Percentiles rank a stretch among this genome's conserved stretches.
Evolutionary conservation across 1,284 basidiomycete species (phyloP).

Genomic region (Puccinia polysora): DNA sequence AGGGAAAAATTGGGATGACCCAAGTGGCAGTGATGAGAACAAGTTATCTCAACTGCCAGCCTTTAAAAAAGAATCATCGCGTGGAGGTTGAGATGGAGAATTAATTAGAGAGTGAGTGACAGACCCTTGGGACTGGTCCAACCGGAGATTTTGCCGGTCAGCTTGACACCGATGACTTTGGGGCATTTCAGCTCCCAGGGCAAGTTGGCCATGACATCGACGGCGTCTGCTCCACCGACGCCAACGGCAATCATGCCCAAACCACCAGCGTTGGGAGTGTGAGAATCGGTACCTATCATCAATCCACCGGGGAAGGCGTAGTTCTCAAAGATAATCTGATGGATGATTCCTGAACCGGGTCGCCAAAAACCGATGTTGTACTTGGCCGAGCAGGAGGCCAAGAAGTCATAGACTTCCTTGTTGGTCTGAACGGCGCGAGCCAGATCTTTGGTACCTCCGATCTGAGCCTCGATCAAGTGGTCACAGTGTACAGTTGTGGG

Average conservation of each 20-base stretch:
- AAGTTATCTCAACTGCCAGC: not conserved
- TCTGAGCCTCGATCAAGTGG: conserved; percentile 96
- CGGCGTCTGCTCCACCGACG: conserved; percentile 98
- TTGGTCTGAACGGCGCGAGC: conserved; percentile 87
- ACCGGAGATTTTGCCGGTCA: conserved; percentile 88
- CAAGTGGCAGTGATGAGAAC: conserved; percentile 16
- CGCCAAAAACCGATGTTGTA: conserved; percentile 99
- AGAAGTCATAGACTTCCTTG: conserved; percentile 99
- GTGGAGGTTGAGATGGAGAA: too few species aligned
- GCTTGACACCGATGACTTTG: conserved; percentile 95
- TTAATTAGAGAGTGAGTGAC: too few species aligned
- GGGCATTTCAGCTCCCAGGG: conserved; percentile 99
- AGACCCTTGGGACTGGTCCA: conserved; percentile 96
- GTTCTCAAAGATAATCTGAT: conserved; percentile 95
- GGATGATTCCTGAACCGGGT: conserved; percentile 84
- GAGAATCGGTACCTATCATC: conserved; percentile 99
- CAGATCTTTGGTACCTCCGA: conserved; percentile 88
- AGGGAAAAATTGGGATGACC: not conserved
- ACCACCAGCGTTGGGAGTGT: conserved; percentile 98
- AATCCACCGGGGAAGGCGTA: conserved; percentile 98
- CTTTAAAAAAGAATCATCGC: not conserved
- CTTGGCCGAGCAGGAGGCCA: conserved; percentile 95
- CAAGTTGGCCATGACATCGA: conserved; percentile 95
- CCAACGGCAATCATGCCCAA: conserved; percentile 98
- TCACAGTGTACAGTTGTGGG: conserved; percentile 85